Evolutionary conservation across 148 eudicot genomes (phyloP).

Genomic region (Camellia granthamiana): DNA sequence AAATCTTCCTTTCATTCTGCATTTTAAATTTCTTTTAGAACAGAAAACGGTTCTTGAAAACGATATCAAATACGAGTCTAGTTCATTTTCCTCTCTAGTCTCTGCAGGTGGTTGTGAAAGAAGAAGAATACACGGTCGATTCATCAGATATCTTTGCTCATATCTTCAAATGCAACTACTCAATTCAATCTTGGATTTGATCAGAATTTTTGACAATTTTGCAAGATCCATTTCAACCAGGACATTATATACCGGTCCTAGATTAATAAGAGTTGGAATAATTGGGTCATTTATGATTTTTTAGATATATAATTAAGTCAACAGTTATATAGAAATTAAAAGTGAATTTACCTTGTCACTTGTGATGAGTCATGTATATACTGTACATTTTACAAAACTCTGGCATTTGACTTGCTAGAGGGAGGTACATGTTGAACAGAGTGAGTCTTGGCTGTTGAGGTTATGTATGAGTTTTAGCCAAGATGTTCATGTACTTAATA

Average conservation of each 20-base stretch:
- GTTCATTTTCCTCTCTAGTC: neutral
- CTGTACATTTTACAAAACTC: neutral
- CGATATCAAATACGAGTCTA: neutral
- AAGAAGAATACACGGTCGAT: slow-evolving; percentile 62
- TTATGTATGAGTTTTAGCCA: no score
- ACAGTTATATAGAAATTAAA: no score
- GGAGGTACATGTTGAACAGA: no score
- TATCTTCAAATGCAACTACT: slow-evolving; percentile 71
- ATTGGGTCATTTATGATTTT: neutral
- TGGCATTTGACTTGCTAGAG: no score
- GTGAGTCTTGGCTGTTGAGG: no score
- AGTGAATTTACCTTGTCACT: no score
- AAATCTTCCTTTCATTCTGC: no score
- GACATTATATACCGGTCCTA: neutral
- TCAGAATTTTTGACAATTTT: slow-evolving; percentile 9
- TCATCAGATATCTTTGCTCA: slow-evolving; percentile 79
- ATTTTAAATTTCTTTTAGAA: no score
- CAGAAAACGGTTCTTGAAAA: no score
- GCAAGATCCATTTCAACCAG: slow-evolving; percentile 18
- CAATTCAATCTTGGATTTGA: slow-evolving; percentile 81
- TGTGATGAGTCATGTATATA: neutral
- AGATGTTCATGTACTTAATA: no score
- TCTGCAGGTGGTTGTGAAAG: slow-evolving; percentile 48
- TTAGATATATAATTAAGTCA: no score
- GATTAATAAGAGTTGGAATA: slow-evolving; percentile 13